Conservation (phyloP, 2,329 filamentous ascomycete genomes). For the Claviceps paspali region DNA sequence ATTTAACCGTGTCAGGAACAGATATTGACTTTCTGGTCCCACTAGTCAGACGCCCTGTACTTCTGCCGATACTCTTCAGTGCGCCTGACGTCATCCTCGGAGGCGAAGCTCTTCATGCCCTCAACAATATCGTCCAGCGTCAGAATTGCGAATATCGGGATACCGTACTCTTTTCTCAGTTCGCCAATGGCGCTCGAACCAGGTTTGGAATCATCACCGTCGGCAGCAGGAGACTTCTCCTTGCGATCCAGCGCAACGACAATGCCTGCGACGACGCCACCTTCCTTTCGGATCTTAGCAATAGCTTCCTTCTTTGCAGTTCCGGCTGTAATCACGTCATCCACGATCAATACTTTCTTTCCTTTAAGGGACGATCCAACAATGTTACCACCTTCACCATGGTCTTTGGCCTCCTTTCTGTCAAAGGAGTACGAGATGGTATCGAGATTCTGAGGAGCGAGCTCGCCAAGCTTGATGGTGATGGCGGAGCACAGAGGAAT, state of each 20-base stretch:
- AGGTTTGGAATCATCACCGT: constrained; percentile 50
- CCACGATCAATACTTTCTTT: constrained; percentile 76
- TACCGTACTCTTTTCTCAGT: constrained; percentile 65
- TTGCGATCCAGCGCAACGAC: constrained; percentile 77
- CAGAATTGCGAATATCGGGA: constrained; percentile 72
- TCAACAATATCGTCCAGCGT: constrained; percentile 72
- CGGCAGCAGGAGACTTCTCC: constrained; percentile 58
- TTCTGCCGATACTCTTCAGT: constrained; percentile 60
- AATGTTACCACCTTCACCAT: constrained; percentile 87
- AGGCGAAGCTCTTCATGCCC: constrained; percentile 46
- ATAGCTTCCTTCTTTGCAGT: constrained; percentile 91
- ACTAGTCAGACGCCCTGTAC: constrained; percentile 44
- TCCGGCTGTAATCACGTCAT: constrained; percentile 93
- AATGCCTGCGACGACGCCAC: constrained; percentile 72
- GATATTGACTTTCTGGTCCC: background rate
- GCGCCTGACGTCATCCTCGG: constrained; percentile 45
- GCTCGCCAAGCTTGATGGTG: constrained; percentile 56
- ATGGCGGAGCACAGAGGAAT: constrained; percentile 77
- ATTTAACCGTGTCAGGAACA: too few relatives aligned
- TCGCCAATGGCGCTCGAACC: constrained; percentile 73
- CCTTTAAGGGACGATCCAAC: constrained; percentile 76
- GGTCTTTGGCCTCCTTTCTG: constrained; percentile 90
- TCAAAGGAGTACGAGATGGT: constrained; percentile 77
- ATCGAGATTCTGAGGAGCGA: constrained; percentile 51
- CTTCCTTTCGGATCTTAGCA: constrained; percentile 71